phyloP scores from a whole-genome alignment of 768 basidiomycete species.

The Sporobolomyces roseus region DNA sequence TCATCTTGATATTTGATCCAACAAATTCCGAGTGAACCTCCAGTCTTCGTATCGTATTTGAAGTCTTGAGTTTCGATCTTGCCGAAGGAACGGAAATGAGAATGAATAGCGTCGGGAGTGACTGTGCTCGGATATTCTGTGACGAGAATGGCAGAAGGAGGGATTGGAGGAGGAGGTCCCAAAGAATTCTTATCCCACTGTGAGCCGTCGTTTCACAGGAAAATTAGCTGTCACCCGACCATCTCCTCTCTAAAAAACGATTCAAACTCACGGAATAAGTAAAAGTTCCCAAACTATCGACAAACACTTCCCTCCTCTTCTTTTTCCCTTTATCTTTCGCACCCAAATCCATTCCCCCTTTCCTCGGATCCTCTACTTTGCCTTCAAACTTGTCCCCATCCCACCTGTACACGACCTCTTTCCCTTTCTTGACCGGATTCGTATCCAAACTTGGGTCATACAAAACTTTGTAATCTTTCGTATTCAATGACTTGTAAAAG shows the following conservation, averaged over 20 bases:
- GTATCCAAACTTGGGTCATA: conserved; percentile 35
- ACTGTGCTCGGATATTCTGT: conserved; percentile 68
- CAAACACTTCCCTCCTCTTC: conserved; percentile 33
- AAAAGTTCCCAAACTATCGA: conserved; percentile 52
- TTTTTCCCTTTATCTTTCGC: conserved; percentile 33
- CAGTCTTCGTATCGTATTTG: conserved; percentile 74
- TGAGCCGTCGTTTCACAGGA: neutral
- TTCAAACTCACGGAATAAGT: conserved; percentile 59
- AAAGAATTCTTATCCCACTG: conserved; percentile 73
- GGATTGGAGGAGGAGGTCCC: conserved; percentile 66
- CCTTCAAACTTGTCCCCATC: conserved; percentile 59
- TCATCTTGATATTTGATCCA: conserved; percentile 59
- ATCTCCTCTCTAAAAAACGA: no score
- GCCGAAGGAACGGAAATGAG: conserved; percentile 65
- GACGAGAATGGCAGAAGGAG: conserved; percentile 61
- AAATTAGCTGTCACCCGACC: no score
- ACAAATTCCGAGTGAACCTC: conserved; percentile 75
- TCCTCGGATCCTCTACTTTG: conserved; percentile 59
- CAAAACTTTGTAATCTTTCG: conserved; percentile 15
- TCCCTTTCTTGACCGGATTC: conserved; percentile 53
- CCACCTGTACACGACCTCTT: conserved; percentile 57
- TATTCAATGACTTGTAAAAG: conserved; percentile 34
- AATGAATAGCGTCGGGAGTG: conserved; percentile 61
- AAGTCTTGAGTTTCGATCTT: conserved; percentile 64
- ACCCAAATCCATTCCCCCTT: conserved; percentile 52